Evolutionary conservation across 257 asterid species (phyloP), one percentile per base, ranked within the genome.

Genomic region (Solanum boliviense): DNA sequence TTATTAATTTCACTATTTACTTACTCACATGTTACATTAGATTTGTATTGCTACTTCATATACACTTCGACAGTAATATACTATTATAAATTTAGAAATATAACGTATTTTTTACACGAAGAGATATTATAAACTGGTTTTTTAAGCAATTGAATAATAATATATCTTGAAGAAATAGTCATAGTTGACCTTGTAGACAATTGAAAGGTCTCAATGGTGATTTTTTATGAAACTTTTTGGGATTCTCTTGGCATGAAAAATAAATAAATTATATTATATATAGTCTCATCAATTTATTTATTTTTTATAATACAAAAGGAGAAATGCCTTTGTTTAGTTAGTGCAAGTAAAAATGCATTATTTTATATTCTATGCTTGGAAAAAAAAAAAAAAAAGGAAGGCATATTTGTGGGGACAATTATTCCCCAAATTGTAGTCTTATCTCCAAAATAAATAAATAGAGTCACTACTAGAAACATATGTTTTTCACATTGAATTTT

Each of bases 201-300:
- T 73, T 16, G 74, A 48, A 52, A 85, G 87, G 62, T 87, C 18
- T 60, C 85, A 46, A 35, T 31, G 46, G 87, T 88, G 52, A 60
- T 87, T 58, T 87, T 88, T 81, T 21, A 67, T 90, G 88, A 32
- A 88, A 62, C 89, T 88, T 90, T 92, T 36, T 65, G 78, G 89
- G 93, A 91, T 93, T 92, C 90, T 79, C 34, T 86, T 87, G 92
- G 90, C 90, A 91, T 91, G 91, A 90, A 38, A 56, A 81, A n/a
- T 23, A 85, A 74, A 87, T 82, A 84, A 87, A 86, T 83, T 35
- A 3, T 39, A 71, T 29, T 32, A 65, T 84, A n/a, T 32, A 25
- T 35, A 38, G 81, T 67, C 67, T 85, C 78, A 38, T 38, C 11
- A 76, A 38, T 65, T 67, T 67, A 15, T 48, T 48, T n/a, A 11